Base-by-base conservation (phyloP, 2,329 filamentous ascomycete genomes). In the Trichoderma breve region DNA sequence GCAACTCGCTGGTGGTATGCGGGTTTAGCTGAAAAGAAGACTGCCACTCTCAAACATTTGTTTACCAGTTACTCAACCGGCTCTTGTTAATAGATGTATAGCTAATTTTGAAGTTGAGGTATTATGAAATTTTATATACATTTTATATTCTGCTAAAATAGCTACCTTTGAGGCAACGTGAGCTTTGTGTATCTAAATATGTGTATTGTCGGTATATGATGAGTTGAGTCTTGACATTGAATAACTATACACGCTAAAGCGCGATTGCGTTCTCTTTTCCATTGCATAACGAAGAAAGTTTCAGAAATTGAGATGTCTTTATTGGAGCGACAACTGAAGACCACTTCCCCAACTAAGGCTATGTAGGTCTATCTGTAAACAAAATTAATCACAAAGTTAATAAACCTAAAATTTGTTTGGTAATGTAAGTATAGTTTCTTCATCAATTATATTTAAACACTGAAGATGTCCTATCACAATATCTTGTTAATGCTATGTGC, bases 111-210 rank as follows among this genome's bases (percentile, higher is more conserved):
- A 51, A 14, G n/a, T 3, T 12, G n/a, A 51, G n/a, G 3, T 51
- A 1, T 24, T 3, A 7, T 1, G 5, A 12, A 12, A 11, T 14
- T 24, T 14, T 1, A 12, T 14, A 24, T 24, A 0, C 6, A 24
- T 51, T 1, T 51, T 6, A 24, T 24, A 7, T 51, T 24, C 11
- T 24, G 21, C 21, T 24, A 3, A 14, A 24, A 21, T 21, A 4
- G 18, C 8, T 3, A 21, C 2, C 3, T 24, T 51, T 24, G n/a
- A 53, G 6, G 47, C 5, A 6, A 2, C 24, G 11, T 3, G 21
- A 21, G 43, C 4, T 51, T 21, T 51, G 9, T 21, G 43, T 24
- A 7, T 24, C 2, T 24, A 4, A 6, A 24, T 24, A 24, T 53
- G 11, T 24, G 11, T 1, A 24, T 24, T 51, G 21, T 14, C 24